Conservation (phyloP, 495 filamentous ascomycete genomes). For the Talaromyces thailandensis region DNA sequence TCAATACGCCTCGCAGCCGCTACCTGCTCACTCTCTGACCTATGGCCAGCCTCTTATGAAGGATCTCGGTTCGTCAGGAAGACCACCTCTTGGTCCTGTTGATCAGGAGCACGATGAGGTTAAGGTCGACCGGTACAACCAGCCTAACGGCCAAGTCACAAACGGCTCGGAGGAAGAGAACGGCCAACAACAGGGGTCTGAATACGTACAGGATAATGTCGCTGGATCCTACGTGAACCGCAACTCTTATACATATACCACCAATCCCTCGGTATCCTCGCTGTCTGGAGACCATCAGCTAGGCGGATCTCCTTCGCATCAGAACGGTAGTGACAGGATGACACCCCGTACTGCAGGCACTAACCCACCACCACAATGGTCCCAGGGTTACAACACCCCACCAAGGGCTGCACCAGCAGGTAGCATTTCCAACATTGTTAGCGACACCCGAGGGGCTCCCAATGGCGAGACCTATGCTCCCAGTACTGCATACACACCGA, state of each 20-base stretch:
- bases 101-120: conserved; percentile 55
- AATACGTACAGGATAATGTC: conserved; percentile 69
- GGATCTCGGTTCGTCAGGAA: conserved; percentile 84
- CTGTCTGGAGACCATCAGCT: conserved; percentile 76
- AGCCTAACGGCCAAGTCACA: conserved; percentile 45
- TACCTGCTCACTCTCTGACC: conserved; percentile 58
- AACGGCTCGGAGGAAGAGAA: conserved; percentile 52
- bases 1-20: conserved; percentile 57
- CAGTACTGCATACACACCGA: conserved; percentile 43
- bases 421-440: conserved; percentile 85
- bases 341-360: conserved; percentile 69
- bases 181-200: conserved; percentile 69
- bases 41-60: conserved; percentile 71
- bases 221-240: conserved; percentile 58
- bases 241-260: conserved; percentile 64
- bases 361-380: conserved; percentile 65
- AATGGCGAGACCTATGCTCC: conserved; percentile 54
- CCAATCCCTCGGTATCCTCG: conserved; percentile 52
- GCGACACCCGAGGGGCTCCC: conserved; percentile 61
- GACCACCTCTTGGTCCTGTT: conserved; percentile 41
- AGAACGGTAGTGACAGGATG: conserved; percentile 74
- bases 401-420: conserved; percentile 64
- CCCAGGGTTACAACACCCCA: conserved; percentile 69
- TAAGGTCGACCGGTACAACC: conserved; percentile 60
- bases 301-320: conserved; percentile 76